Percentiles rank a stretch among this genome's conserved stretches.
Evolutionary conservation across 2,329 filamentous ascomycete genomes (phyloP).

Genomic region (Penicillium nordicum): DNA sequence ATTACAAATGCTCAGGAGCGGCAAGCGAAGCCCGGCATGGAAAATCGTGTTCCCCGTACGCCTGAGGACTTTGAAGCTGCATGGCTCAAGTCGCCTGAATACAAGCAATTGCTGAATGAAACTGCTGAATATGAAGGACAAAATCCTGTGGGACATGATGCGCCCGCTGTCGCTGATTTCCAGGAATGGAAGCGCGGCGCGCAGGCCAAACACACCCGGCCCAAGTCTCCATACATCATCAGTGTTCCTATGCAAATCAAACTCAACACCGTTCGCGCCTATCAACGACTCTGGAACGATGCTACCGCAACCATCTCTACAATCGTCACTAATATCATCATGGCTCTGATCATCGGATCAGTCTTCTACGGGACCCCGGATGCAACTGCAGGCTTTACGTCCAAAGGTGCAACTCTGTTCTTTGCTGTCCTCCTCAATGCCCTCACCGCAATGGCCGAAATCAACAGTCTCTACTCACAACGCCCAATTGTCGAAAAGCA

Average conservation of each 20-base stretch:
- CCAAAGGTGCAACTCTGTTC: conserved; percentile 74
- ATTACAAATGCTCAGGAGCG: conserved; percentile 63
- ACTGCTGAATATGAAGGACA: conserved; percentile 40
- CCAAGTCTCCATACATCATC: conserved; percentile 75
- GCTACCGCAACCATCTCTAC: conserved; percentile 66
- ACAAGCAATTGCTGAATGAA: conserved; percentile 36
- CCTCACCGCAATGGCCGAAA: conserved; percentile 52
- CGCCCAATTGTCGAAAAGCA: conserved; percentile 30
- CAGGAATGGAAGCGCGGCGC: conserved; percentile 34
- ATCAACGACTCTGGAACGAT: conserved; percentile 70
- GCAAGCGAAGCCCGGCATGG: conserved; percentile 54
- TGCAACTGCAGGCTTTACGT: conserved; percentile 67
- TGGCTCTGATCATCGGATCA: conserved; percentile 72
- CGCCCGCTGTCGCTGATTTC: conserved; percentile 26
- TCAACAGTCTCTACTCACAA: conserved; percentile 41
- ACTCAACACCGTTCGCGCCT: conserved; percentile 77
- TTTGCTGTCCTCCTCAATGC: conserved; percentile 84
- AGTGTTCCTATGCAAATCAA: conserved; percentile 67
- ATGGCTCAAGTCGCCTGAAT: conserved; percentile 54
- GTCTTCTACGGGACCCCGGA: conserved; percentile 73
- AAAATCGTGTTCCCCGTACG: conserved; percentile 61
- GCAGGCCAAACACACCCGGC: conserved; percentile 48
- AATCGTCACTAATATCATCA: conserved; percentile 62
- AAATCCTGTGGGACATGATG: conserved; percentile 35
- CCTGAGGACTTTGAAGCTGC: conserved; percentile 63